These are phyloP conservation scores for Didymella glomerata DNA, from an alignment of 2,329 filamentous ascomycete genomes.

Conservation along the genomic window DNA sequence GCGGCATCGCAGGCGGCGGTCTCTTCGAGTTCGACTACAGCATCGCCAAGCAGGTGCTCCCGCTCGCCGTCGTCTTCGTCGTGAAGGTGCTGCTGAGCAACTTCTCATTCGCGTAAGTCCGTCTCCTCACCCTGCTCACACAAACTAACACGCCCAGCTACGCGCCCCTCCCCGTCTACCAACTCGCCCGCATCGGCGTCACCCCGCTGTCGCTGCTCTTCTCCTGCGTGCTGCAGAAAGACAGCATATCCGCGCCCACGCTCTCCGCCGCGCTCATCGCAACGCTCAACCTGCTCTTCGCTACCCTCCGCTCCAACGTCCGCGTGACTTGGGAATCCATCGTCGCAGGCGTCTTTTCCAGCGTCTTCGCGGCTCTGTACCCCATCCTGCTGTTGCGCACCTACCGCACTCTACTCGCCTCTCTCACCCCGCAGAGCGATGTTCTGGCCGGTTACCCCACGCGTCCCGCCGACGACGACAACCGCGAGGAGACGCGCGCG, in stretches of 20 bases:
- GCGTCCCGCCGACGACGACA: constrained; percentile 39
- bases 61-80: constrained; percentile 60
- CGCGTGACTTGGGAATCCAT: constrained; percentile 62
- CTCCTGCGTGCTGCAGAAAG: constrained; percentile 57
- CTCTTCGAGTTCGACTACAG: constrained; percentile 61
- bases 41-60: constrained; percentile 59
- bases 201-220: constrained; percentile 60
- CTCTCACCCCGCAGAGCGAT: constrained; percentile 56
- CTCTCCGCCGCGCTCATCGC: constrained; percentile 61
- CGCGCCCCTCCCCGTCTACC: constrained; percentile 61
- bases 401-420: constrained; percentile 58
- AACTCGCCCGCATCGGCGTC: constrained; percentile 61
- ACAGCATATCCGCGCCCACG: constrained; percentile 57
- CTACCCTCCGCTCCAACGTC: constrained; percentile 55
- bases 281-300: constrained; percentile 61
- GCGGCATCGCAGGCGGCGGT: constrained; percentile 63
- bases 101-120: constrained; percentile 60
- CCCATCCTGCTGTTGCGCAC: constrained; percentile 61
- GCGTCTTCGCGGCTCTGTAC: constrained; percentile 61
- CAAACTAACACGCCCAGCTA: constrained; percentile 51
- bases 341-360: constrained; percentile 62
- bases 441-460: constrained; percentile 53
- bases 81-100: constrained; percentile 62
- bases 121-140: no score
- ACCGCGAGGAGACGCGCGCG: constrained; percentile 59